These are phyloP conservation scores for Fusarium penzigii DNA, from an alignment of 2,329 filamentous ascomycete species.

Conservation along the genomic window DNA sequence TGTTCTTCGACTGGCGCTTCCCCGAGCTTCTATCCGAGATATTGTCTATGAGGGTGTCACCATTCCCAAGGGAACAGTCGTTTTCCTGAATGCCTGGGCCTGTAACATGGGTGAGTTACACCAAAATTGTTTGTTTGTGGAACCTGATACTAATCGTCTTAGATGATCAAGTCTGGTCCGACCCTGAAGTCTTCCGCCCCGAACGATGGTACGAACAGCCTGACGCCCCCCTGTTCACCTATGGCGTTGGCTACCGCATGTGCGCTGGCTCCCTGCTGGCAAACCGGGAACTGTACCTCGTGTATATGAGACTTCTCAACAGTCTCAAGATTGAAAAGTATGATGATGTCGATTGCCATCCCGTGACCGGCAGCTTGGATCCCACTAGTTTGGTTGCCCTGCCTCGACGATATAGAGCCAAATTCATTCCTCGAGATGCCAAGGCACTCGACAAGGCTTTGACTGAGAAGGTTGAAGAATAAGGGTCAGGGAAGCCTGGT, in stretches of 20 bases:
- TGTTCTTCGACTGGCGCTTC: conserved; percentile 63
- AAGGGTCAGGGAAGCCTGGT: too few relatives aligned
- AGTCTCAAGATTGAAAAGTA: conserved; percentile 59
- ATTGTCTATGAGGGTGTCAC: conserved; percentile 57
- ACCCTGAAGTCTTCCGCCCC: conserved; percentile 57
- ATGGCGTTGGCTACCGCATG: conserved; percentile 68
- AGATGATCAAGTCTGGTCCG: conserved; percentile 33
- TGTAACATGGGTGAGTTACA: conserved; percentile 62
- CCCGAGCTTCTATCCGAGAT: conserved; percentile 61
- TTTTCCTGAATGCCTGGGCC: conserved; percentile 68
- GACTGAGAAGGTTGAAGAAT: not conserved
- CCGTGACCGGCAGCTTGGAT: conserved; percentile 59
- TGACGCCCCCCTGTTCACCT: conserved; percentile 65
- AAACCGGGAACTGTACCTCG: conserved; percentile 65
- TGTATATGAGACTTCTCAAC: conserved; percentile 63
- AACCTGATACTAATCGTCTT: not conserved
- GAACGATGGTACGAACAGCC: conserved; percentile 60
- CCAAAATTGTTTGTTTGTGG: not conserved
- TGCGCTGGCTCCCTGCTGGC: conserved; percentile 59
- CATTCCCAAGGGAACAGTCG: conserved; percentile 63
- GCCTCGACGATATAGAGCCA: conserved; percentile 57
- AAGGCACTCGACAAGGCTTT: conserved; percentile 20
- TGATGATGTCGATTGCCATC: conserved; percentile 58
- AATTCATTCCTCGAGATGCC: conserved; percentile 53
- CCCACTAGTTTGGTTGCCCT: conserved; percentile 64